These are phyloP conservation scores for Helotiales sp. DNA, from an alignment of 2,329 filamentous ascomycete species.

Conservation along the genomic window DNA sequence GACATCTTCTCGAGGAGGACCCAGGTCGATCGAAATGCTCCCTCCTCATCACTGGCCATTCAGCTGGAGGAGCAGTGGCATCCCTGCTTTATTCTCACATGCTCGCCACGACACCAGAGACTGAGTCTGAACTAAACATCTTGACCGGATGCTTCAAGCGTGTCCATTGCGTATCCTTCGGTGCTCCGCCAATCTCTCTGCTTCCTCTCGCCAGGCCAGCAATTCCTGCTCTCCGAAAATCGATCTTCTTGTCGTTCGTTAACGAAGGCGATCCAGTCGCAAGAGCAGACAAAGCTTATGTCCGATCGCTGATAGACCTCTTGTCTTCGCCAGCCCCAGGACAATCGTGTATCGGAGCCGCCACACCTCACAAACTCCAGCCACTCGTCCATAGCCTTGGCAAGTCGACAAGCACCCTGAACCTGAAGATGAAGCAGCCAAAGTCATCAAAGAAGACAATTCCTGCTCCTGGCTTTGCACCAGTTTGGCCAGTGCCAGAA, in stretches of 20 bases:
- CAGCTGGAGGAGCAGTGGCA: slow-evolving; percentile 81
- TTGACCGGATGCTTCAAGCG: slow-evolving; percentile 73
- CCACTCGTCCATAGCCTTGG: slow-evolving; percentile 14
- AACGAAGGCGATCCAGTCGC: slow-evolving; percentile 86
- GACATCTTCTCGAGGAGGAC: slow-evolving; percentile 70
- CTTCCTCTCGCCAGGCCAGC: slow-evolving; percentile 65
- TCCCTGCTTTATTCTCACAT: slow-evolving; percentile 81
- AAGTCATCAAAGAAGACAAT: slow-evolving; percentile 26
- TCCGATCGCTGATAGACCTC: slow-evolving; percentile 70
- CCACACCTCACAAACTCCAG: slow-evolving; percentile 21
- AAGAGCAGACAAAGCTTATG: slow-evolving; percentile 74
- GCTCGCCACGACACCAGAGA: slow-evolving; percentile 55
- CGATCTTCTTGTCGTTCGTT: slow-evolving; percentile 75
- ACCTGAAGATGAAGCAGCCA: slow-evolving; percentile 18
- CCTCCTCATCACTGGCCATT: slow-evolving; percentile 82
- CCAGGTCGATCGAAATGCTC: slow-evolving; percentile 65
- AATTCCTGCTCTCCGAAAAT: slow-evolving; percentile 54
- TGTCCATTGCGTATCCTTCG: slow-evolving; percentile 83
- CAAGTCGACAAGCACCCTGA: slow-evolving; percentile 26
- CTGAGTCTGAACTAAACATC: slow-evolving; percentile 67
- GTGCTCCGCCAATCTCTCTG: slow-evolving; percentile 75
- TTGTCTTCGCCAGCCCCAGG: slow-evolving; percentile 55
- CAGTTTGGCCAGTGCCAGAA: slow-evolving; percentile 65
- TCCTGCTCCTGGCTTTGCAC: slow-evolving; percentile 32
- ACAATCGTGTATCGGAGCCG: slow-evolving; percentile 11